phyloP scores from a whole-genome alignment of 768 basidiomycete species.

The Lepiota venenata region DNA sequence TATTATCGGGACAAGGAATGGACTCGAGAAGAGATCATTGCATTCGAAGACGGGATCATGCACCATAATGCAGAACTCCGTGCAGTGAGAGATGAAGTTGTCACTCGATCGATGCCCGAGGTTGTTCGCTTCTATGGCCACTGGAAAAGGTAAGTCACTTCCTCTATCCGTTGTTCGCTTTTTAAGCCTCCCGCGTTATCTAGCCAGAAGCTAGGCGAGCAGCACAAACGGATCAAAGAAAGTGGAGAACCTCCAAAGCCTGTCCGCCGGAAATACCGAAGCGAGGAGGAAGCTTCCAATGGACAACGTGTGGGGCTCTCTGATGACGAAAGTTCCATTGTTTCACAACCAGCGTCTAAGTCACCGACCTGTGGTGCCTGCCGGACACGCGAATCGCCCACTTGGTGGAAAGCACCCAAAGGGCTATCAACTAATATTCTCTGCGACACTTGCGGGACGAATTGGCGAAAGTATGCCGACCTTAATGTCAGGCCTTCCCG shows the following conservation, averaged over 20 bases:
- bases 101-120: constrained; percentile 65
- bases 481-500: constrained; percentile 70
- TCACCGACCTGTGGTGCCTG: constrained; percentile 78
- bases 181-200: constrained; percentile 9
- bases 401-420: constrained; percentile 94
- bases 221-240: constrained; percentile 50
- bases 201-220: constrained; percentile 68
- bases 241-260: constrained; percentile 34
- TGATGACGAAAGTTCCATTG: constrained; percentile 80
- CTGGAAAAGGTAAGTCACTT: constrained; percentile 71
- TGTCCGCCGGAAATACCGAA: constrained; percentile 32
- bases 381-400: constrained; percentile 70
- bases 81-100: constrained; percentile 71
- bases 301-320: constrained; percentile 47
- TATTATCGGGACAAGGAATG: constrained; percentile 70
- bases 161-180: not conserved
- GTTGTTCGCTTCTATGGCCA: constrained; percentile 81
- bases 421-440: constrained; percentile 74
- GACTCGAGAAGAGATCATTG: constrained; percentile 62
- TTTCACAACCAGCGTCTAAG: constrained; percentile 47
- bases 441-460: constrained; percentile 82
- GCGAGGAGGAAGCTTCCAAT: constrained; percentile 33
- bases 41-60: constrained; percentile 74
- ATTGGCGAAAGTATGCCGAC: constrained; percentile 94
- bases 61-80: constrained; percentile 80